A percentile compares a stretch with the other conserved stretches of the same genome.
Conservation (phyloP, 2,329 filamentous ascomycete genomes). For the Pestalotiopsis sp. region DNA sequence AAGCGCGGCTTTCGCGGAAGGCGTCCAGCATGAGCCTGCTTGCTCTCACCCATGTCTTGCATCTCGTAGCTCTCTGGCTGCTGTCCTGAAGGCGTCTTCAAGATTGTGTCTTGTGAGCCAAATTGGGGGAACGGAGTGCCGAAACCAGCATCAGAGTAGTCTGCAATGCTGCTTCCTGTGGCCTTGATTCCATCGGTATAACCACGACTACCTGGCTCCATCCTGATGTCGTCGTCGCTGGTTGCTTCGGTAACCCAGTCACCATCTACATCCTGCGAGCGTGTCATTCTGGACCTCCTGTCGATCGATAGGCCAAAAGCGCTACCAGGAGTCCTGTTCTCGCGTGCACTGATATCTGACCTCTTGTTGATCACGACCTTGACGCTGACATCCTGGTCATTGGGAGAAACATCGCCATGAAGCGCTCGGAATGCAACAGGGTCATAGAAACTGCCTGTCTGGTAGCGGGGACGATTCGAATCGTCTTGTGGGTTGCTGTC, state of each 20-base stretch:
- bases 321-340: not conserved
- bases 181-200: conserved; percentile 19
- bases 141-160: conserved; percentile 40
- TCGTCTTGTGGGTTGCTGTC: not conserved
- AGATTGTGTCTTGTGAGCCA: conserved; percentile 22
- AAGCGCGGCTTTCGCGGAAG: conserved; percentile 7
- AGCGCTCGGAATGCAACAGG: conserved; percentile 7
- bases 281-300: not conserved
- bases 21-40: conserved; percentile 17
- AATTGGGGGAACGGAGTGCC: conserved; percentile 7
- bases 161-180: conserved; percentile 47
- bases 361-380: conserved; percentile 23
- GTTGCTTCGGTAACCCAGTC: conserved; percentile 43
- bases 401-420: not conserved
- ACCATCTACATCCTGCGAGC: conserved; percentile 28
- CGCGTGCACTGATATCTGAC: not conserved
- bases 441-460: conserved; percentile 14
- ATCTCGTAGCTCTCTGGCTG: conserved; percentile 16
- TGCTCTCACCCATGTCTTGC: conserved; percentile 19
- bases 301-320: conserved; percentile 4
- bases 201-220: not conserved
- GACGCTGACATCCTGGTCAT: conserved; percentile 15
- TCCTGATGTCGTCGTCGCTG: conserved; percentile 27
- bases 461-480: not conserved
- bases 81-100: conserved; percentile 19